A percentile compares a stretch with the other conserved stretches of the same genome.
Evolutionary conservation across 805 yeast genomes (phyloP).

Genomic region (Candida michaelii): DNA sequence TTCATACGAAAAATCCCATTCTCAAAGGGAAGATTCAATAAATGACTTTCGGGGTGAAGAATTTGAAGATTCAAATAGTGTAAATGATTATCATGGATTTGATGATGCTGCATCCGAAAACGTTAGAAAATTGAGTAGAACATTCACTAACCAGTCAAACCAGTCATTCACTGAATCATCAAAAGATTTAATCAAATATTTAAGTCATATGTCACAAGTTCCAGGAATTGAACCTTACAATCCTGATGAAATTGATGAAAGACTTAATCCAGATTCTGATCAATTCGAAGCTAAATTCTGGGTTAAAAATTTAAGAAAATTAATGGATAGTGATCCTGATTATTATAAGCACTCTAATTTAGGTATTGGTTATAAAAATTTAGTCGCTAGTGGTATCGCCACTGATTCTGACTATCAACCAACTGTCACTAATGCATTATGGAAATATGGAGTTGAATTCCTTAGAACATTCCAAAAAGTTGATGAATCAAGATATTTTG

Average conservation of each 20-base stretch:
- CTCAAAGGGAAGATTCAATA: not conserved
- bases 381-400: slow-evolving; percentile 59
- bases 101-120: slow-evolving; percentile 19
- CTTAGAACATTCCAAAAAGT: slow-evolving; percentile 8
- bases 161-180: slow-evolving; percentile 14
- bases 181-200: slow-evolving; percentile 32
- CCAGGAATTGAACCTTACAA: slow-evolving; percentile 42
- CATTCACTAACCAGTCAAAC: slow-evolving; percentile 15
- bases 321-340: slow-evolving; percentile 53
- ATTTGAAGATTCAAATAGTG: slow-evolving; percentile 11
- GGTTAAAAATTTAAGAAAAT: slow-evolving; percentile 59
- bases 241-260: slow-evolving; percentile 27
- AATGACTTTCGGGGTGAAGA: slow-evolving; percentile 2
- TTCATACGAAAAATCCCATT: not conserved
- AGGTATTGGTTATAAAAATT: slow-evolving; percentile 54
- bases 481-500: slow-evolving; percentile 14
- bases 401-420: slow-evolving; percentile 64
- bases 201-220: slow-evolving; percentile 45
- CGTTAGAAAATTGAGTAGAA: slow-evolving; percentile 17
- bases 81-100: slow-evolving; percentile 23
- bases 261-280: slow-evolving; percentile 54
- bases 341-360: slow-evolving; percentile 56
- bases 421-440: slow-evolving; percentile 45
- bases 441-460: slow-evolving; percentile 18
- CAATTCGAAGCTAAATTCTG: slow-evolving; percentile 55